Base-by-base conservation (phyloP, 2,329 filamentous ascomycete species). In the Tolypocladium nubicola region DNA sequence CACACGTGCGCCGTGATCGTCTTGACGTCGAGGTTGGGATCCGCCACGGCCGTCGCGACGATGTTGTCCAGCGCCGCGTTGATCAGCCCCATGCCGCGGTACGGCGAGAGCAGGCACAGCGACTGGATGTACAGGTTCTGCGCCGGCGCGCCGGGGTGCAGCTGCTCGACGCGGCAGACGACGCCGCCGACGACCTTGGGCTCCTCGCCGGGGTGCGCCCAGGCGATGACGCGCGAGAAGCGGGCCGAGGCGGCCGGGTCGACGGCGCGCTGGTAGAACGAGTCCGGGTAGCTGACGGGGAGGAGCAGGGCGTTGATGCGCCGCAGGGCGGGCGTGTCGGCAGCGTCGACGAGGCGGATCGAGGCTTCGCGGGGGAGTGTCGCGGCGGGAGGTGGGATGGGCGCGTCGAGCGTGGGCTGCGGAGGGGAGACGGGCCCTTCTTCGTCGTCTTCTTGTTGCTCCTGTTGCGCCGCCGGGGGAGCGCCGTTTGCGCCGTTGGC, bases 301-400 rank as follows among this genome's bases (percentile, higher is more conserved):
- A 88, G 80, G 55, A 87, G 78, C 54, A 87, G 78, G 50, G 81
- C 73, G 70, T 86, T 86, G 69, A 88, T 85, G 63, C 84, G 80
- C 43, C 81, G 82, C 7, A 88, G 75, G 50, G 81, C 76, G 57
- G 79, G 73, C 57, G 86, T 70, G 69, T 87, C 82, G 52, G 72
- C 65, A 50, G 75, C 69, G 1, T 73, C 70, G 55, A 85, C 71
- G 56, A 74, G 73, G 7, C 78, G 76, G 65, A 87, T 81, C 58
- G 71, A 70, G 23, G 82, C 81, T 66, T 81, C 75, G 16, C 70
- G 70, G 70, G 77, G 66, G 62, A 78, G 54, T 66, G 66, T 52
- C 65, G 73, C 35, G 67, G 70, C 55, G 53, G 68, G 55, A 26
- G 66, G 61, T 41, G 61, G 60, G 35, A 60, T 58, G 58, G 62